Conservation (phyloP, 1,284 basidiomycete genomes). For the Puccinia brachypodii region DNA sequence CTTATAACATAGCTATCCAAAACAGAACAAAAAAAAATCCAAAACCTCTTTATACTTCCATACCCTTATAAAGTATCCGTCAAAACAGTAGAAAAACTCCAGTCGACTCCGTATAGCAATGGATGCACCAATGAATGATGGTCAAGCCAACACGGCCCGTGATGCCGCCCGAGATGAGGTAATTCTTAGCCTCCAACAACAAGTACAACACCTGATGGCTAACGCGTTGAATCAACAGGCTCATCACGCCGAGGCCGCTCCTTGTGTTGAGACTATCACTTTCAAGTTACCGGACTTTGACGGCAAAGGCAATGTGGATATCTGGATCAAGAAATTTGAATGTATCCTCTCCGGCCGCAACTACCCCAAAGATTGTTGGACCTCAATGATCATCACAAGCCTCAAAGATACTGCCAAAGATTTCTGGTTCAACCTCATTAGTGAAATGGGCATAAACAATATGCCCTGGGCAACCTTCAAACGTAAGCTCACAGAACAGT, state of each 20-base stretch:
- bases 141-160: background rate
- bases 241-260: background rate
- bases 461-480: background rate
- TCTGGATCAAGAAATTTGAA: conserved; percentile 29
- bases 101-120: background rate
- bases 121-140: background rate
- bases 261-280: background rate
- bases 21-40: background rate
- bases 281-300: background rate
- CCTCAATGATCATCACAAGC: background rate
- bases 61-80: background rate
- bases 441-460: background rate
- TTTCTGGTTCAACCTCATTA: conserved; percentile 13
- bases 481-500: background rate
- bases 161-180: background rate
- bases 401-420: conserved; percentile 10
- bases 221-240: background rate
- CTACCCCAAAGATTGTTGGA: conserved; percentile 12
- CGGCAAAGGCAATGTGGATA: conserved; percentile 3
- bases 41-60: background rate
- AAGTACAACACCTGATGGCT: background rate
- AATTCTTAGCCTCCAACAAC: background rate
- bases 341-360: background rate
- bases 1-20: background rate
- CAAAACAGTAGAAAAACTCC: background rate